Conservation (phyloP, 2,329 filamentous ascomycete species). For the Apiospora rasikravindrae region DNA sequence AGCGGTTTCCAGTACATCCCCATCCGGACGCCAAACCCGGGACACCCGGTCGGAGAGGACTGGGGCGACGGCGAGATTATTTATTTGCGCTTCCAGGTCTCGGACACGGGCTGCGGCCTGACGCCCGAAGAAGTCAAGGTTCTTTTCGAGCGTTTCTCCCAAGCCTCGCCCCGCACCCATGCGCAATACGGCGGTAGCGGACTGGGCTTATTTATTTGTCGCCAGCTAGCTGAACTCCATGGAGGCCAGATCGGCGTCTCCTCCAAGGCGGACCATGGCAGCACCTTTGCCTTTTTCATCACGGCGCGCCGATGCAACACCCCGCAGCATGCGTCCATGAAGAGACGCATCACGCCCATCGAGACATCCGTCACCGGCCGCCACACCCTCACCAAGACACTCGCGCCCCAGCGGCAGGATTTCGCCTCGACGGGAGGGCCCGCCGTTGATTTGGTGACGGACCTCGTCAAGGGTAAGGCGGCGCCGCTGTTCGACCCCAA, state of each 20-base stretch:
- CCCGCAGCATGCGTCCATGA: conserved; percentile 6
- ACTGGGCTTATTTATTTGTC: conserved; percentile 68
- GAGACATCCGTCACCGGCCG: not conserved
- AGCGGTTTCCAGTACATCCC: conserved; percentile 40
- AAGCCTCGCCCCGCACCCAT: conserved; percentile 56
- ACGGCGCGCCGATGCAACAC: conserved; percentile 53
- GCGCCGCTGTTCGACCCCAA: conserved; percentile 44
- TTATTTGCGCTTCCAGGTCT: conserved; percentile 58
- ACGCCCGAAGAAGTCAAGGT: conserved; percentile 66
- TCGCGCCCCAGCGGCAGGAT: conserved; percentile 34
- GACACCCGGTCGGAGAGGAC: conserved; percentile 32
- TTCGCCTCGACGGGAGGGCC: conserved; percentile 25
- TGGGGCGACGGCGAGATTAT: conserved; percentile 42
- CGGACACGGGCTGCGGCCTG: conserved; percentile 70
- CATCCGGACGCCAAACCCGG: conserved; percentile 28
- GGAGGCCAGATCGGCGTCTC: conserved; percentile 69
- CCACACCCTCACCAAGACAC: conserved; percentile 22
- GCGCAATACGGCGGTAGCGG: conserved; percentile 69
- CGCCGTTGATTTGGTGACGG: conserved; percentile 24
- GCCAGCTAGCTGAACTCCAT: conserved; percentile 67
- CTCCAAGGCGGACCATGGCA: conserved; percentile 62
- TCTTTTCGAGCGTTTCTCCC: conserved; percentile 71
- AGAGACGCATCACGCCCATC: not conserved
- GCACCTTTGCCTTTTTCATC: conserved; percentile 68
- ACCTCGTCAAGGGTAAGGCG: conserved; percentile 30